Percentiles rank a stretch among this genome's conserved stretches.
phyloP scores from a whole-genome alignment of 768 basidiomycete genomes.

The Amanita phalloides region DNA sequence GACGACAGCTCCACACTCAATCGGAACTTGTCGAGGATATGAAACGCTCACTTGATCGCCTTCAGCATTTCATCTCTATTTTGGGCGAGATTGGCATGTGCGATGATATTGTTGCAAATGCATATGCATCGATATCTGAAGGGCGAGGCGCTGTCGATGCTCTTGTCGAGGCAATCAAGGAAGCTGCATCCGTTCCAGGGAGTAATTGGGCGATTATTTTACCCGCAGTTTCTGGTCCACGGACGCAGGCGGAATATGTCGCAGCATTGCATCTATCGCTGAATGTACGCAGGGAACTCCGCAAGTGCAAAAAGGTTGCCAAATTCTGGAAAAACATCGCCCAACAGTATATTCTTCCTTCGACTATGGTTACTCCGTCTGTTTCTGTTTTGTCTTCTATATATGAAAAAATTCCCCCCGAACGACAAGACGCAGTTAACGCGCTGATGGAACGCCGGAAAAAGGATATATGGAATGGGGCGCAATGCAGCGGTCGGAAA shows the following conservation, averaged over 20 bases:
- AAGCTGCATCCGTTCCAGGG: constrained; percentile 25
- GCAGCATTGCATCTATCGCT: constrained; percentile 35
- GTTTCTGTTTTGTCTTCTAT: constrained; percentile 28
- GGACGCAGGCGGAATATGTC: constrained; percentile 31
- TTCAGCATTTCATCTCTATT: background rate
- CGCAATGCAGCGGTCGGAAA: background rate
- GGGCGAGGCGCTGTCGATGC: constrained; percentile 28
- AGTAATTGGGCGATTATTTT: constrained; percentile 34
- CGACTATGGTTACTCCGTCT: constrained; percentile 25
- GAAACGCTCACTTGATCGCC: background rate
- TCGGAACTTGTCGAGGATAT: background rate
- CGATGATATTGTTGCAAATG: background rate
- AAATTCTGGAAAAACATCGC: constrained; percentile 38
- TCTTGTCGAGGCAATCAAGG: constrained; percentile 30
- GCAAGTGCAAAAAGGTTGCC: constrained; percentile 27
- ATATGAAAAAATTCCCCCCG: constrained; percentile 19
- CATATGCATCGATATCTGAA: constrained; percentile 3
- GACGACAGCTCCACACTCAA: background rate
- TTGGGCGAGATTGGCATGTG: background rate
- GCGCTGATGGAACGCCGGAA: constrained; percentile 19
- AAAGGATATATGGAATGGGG: background rate
- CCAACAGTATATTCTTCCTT: constrained; percentile 15
- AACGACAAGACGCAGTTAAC: constrained; percentile 29
- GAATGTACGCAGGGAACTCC: constrained; percentile 31
- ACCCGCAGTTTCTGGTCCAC: constrained; percentile 20